Percentiles rank a stretch among this genome's conserved stretches.
Evolutionary conservation across 305 asterid genomes (phyloP).

Genomic region (Fraxinus albicans): DNA sequence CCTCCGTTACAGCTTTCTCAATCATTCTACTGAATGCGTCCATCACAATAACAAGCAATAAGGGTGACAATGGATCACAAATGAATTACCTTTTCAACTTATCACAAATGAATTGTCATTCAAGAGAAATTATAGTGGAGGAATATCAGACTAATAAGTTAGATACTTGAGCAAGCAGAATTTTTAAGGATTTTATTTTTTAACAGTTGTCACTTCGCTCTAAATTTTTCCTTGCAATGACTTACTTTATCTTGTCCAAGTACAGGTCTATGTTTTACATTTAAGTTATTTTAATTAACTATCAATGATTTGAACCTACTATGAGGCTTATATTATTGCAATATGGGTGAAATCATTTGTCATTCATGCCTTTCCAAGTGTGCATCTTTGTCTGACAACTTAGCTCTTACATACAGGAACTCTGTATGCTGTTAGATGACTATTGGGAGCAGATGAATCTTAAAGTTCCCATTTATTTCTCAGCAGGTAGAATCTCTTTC

Average conservation of each 20-base stretch:
- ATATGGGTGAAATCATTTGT: neutral
- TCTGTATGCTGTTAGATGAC: slow-evolving; percentile 89
- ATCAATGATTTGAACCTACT: neutral
- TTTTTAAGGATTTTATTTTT: neutral
- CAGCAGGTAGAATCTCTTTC: slow-evolving; percentile 59
- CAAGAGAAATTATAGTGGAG: neutral
- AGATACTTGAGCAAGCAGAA: neutral
- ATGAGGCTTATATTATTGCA: neutral
- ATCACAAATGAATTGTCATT: neutral
- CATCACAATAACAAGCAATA: no score
- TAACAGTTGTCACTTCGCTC: neutral
- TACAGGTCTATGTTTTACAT: neutral
- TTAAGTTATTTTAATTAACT: neutral
- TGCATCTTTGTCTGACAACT: slow-evolving; percentile 12
- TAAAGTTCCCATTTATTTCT: slow-evolving; percentile 80
- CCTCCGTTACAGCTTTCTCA: no score
- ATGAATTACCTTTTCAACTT: neutral
- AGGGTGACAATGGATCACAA: no score
- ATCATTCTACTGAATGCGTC: no score
- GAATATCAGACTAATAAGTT: neutral
- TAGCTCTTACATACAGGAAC: slow-evolving; percentile 53
- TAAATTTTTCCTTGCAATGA: neutral
- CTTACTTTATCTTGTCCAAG: neutral
- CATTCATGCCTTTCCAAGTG: neutral
- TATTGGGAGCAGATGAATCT: slow-evolving; percentile 91